Evolutionary conservation across 2,329 filamentous ascomycete genomes (phyloP).

Genomic region (Verticillium tricorpus): DNA sequence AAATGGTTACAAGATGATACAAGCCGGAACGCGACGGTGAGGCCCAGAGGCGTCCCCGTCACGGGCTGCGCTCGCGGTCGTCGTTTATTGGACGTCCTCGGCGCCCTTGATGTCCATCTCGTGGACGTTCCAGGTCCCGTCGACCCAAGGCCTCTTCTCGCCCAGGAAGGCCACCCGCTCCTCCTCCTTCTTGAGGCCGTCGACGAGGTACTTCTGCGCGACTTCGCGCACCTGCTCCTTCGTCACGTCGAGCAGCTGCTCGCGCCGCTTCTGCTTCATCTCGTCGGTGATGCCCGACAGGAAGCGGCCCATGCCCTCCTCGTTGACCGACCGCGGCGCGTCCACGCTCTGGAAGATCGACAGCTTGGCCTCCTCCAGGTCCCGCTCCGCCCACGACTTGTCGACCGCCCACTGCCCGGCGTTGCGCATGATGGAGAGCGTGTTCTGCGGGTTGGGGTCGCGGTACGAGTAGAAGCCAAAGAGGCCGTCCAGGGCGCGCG

Average conservation of each 20-base stretch:
- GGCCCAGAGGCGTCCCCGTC: too few species aligned
- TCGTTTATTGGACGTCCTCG: conserved; percentile 5
- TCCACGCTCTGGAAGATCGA: conserved; percentile 90
- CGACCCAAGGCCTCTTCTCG: conserved; percentile 75
- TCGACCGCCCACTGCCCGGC: conserved; percentile 81
- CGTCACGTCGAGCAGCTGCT: conserved; percentile 81
- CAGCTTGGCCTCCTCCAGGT: conserved; percentile 94
- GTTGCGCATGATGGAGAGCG: conserved; percentile 75
- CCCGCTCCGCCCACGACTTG: conserved; percentile 73
- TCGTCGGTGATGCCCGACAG: conserved; percentile 79
- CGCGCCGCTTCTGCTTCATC: conserved; percentile 81
- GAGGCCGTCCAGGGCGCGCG: conserved; percentile 71
- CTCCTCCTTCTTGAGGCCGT: conserved; percentile 53
- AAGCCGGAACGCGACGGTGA: neutral
- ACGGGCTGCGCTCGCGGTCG: neutral
- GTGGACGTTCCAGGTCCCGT: conserved; percentile 67
- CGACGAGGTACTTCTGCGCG: conserved; percentile 77
- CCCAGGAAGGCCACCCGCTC: conserved; percentile 73
- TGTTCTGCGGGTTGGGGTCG: conserved; percentile 90
- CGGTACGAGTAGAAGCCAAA: conserved; percentile 97
- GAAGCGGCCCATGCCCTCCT: conserved; percentile 84
- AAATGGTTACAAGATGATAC: neutral
- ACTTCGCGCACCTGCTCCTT: conserved; percentile 74
- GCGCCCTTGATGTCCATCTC: conserved; percentile 63
- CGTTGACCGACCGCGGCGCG: conserved; percentile 79